These are phyloP conservation scores for Malus hybrid DNA, from an alignment of 331 rosid species.

Conservation along the genomic window DNA sequence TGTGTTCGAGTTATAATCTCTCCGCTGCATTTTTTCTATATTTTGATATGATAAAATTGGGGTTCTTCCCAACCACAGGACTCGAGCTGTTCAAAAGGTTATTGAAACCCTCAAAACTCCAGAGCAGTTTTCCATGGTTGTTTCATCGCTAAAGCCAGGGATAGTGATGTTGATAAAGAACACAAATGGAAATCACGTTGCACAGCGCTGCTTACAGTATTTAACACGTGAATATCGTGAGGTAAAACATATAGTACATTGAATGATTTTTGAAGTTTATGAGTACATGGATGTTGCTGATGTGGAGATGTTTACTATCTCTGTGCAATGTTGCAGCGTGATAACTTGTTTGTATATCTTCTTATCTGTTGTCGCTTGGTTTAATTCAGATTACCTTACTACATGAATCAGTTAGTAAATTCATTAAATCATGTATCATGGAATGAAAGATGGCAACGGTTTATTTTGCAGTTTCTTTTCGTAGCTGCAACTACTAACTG, in stretches of 20 bases:
- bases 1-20: background rate
- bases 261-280: background rate
- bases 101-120: constrained; percentile 48
- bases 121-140: constrained; percentile 41
- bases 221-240: constrained; percentile 28
- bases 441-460: background rate
- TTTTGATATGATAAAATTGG: background rate
- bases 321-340: background rate
- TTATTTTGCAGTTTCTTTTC: constrained; percentile 42
- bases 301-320: background rate
- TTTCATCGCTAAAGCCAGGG: constrained; percentile 36
- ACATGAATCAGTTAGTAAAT: background rate
- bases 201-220: constrained; percentile 49
- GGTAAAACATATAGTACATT: constrained; percentile 19
- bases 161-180: constrained; percentile 41
- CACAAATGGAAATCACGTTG: constrained; percentile 54
- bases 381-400: background rate
- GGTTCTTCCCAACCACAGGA: constrained; percentile 29
- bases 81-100: constrained; percentile 58
- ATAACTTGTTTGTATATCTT: background rate
- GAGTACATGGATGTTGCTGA: background rate
- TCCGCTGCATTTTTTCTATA: background rate
- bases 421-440: background rate
- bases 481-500: constrained; percentile 42
- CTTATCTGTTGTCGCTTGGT: background rate